A percentile compares a stretch with the other conserved stretches of the same genome.
These are phyloP conservation scores for Saccharomycodes ludwigii DNA, from an alignment of 805 yeast species.

Conservation along the genomic window DNA sequence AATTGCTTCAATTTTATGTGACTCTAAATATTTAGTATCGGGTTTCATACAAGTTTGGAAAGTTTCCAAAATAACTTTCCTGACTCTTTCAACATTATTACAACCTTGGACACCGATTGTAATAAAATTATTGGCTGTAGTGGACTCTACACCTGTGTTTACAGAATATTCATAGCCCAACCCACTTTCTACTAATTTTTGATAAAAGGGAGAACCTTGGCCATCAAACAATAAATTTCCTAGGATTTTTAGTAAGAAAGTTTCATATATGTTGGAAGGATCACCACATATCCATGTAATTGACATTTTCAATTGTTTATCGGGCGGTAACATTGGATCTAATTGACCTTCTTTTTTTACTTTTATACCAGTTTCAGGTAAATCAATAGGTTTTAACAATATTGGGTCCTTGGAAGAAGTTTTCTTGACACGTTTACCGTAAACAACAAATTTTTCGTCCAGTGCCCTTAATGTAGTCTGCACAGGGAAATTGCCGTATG, in stretches of 20 bases:
- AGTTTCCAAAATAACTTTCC: constrained; percentile 29
- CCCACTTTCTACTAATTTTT: constrained; percentile 75
- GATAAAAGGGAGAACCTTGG: constrained; percentile 82
- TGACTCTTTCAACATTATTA: constrained; percentile 31
- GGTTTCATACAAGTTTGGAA: constrained; percentile 17
- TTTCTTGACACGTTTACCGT: constrained; percentile 40
- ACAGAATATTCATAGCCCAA: constrained; percentile 77
- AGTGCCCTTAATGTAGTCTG: constrained; percentile 45
- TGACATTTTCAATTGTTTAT: constrained; percentile 66
- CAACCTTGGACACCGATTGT: constrained; percentile 82
- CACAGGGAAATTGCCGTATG: constrained; percentile 74
- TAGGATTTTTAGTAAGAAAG: constrained; percentile 61
- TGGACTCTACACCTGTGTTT: constrained; percentile 77
- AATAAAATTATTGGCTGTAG: constrained; percentile 64
- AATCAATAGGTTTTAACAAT: constrained; percentile 19
- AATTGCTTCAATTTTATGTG: constrained; percentile 60
- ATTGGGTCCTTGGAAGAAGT: constrained; percentile 8
- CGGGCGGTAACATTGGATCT: constrained; percentile 60
- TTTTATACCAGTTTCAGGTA: constrained; percentile 19
- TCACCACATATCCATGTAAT: constrained; percentile 81
- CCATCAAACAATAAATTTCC: constrained; percentile 73
- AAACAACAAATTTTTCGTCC: constrained; percentile 34
- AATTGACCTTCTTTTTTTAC: constrained; percentile 56
- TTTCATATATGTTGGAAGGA: constrained; percentile 54
- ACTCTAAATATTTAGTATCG: constrained; percentile 23